Conservation (phyloP, 2,329 filamentous ascomycete species). For the Cadophora sp. region DNA sequence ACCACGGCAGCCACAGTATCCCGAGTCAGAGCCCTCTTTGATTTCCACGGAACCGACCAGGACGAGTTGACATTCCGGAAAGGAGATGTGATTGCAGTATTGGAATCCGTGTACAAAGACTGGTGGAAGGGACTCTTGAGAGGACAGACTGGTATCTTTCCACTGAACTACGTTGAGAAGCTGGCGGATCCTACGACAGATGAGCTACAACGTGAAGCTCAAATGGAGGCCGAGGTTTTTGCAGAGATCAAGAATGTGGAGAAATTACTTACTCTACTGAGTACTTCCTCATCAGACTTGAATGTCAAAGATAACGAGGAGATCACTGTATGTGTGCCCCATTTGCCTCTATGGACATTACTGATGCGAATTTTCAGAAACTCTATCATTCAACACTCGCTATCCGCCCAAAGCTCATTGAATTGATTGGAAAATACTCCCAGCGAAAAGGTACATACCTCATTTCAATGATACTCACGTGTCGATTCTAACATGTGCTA, state of each 20-base stretch:
- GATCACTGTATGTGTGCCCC: conserved; percentile 70
- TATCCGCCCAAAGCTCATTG: conserved; percentile 95
- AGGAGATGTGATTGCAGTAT: conserved; percentile 94
- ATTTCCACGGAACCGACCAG: conserved; percentile 92
- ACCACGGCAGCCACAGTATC: conserved; percentile 97
- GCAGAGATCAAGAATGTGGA: conserved; percentile 80
- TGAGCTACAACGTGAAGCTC: conserved; percentile 91
- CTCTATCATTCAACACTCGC: conserved; percentile 91
- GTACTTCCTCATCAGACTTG: conserved; percentile 80
- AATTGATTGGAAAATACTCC: conserved; percentile 98
- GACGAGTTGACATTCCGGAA: conserved; percentile 96
- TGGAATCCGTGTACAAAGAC: conserved; percentile 98
- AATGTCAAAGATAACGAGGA: conserved; percentile 95
- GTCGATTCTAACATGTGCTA: conserved; percentile 48
- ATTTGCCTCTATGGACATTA: conserved; percentile 31
- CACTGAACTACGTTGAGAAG: conserved; percentile 98
- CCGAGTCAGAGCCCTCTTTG: conserved; percentile 89
- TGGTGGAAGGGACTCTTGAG: conserved; percentile 98
- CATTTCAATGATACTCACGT: not conserved
- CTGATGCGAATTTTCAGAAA: conserved; percentile 58
- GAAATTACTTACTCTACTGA: conserved; percentile 86
- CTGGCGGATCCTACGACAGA: conserved; percentile 92
- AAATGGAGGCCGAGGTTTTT: conserved; percentile 88
- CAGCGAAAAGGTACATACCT: conserved; percentile 85
- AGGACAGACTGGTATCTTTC: conserved; percentile 96